Evolutionary conservation across 805 yeast genomes (phyloP), one percentile per base, ranked within the genome.

Genomic region (Cyberlindnera japonica): DNA sequence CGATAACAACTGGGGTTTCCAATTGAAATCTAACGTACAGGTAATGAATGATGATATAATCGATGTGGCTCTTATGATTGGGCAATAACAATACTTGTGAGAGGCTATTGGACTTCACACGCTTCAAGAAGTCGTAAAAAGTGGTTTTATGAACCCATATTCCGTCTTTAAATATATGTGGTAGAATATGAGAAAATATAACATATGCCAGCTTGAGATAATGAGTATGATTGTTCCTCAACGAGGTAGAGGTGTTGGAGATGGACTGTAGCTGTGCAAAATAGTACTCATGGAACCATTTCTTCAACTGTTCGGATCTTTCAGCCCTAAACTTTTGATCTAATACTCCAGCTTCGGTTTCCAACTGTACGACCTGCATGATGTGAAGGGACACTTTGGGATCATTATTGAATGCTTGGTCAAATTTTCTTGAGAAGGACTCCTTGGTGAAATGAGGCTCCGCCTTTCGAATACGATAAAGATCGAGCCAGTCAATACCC

Each of bases 1-100:
- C 57, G 16, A 53, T 49, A 10, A 53, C 57, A n/a, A 47, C 16
- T 3, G 57, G 57, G 1, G 54, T 47, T 12, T 49, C 52, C 10
- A 50, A 32, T 13, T 43, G 25, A 15, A 45, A 47, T 10, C 51
- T 33, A 4, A 47, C 49, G 23, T 40, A 50, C 8, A 53, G 11
- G 25, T 23, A 43, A 26, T 53, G 57, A 7, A 53, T 41, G 26
- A 53, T 50, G 32, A 53, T 53, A 30, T 53, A 53, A 38, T 53
- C 57, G 13, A 53, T 42, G 32, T 53, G 57, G 2, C 52, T 47
- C 29, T 47, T 44, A 30, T 53, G 57, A 21, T 50, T 49, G 8
- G 57, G 57, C 10, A 53, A 32, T 4, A 53, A 29, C 5, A 53
- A 25, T 6, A 50, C 17, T 13, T 45, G 35, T 4, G 32, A 13